phyloP scores from a whole-genome alignment of 176 grass and related monocot species.

The Oryza meridionalis region DNA sequence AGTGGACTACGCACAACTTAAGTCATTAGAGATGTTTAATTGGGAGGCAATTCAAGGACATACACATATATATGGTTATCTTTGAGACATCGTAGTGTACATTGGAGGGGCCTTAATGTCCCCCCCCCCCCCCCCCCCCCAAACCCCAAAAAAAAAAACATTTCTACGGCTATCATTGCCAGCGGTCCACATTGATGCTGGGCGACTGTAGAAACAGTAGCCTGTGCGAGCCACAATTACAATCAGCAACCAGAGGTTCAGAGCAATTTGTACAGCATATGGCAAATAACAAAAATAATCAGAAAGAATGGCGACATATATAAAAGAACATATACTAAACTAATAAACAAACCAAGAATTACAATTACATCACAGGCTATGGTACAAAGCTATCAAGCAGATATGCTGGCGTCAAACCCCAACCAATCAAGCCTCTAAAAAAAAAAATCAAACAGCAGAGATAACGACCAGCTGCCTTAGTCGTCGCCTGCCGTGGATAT shows the following conservation, averaged over 20 bases:
- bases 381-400: slow-evolving; percentile 27
- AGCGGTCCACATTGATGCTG: too few relatives aligned
- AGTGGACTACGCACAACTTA: neutral
- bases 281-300: slow-evolving; percentile 10
- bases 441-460: neutral
- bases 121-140: too few relatives aligned
- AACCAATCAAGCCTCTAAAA: slow-evolving; percentile 17
- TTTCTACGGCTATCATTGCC: neutral
- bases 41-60: too few relatives aligned
- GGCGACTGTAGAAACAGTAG: neutral
- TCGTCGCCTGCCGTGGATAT: slow-evolving; percentile 50
- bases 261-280: neutral
- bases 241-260: neutral
- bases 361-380: slow-evolving; percentile 36
- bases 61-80: neutral
- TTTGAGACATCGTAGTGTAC: too few relatives aligned
- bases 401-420: slow-evolving; percentile 17
- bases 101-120: neutral
- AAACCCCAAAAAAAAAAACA: too few relatives aligned
- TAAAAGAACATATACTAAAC: slow-evolving; percentile 4
- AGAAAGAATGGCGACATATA: slow-evolving; percentile 19
- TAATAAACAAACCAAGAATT: slow-evolving; percentile 45
- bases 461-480: neutral
- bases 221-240: neutral
- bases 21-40: neutral